These are phyloP conservation scores for Angophora floribunda DNA, from an alignment of 345 rosid species.

Conservation along the genomic window DNA sequence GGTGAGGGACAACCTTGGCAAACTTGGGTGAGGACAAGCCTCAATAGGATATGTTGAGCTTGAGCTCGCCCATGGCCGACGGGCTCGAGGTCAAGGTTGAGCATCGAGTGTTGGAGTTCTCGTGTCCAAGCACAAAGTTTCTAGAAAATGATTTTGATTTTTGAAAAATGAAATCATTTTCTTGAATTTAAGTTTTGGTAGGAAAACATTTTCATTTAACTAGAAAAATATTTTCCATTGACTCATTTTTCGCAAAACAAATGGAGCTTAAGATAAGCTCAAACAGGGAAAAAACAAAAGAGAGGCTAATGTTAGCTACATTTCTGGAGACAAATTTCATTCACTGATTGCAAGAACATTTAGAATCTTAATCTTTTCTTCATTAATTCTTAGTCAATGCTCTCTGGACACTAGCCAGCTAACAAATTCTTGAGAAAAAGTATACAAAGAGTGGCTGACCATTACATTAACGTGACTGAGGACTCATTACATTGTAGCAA, in stretches of 20 bases:
- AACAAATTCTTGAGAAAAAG: background rate
- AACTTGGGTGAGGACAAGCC: background rate
- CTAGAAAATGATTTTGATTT: too few relatives aligned
- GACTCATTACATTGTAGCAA: background rate
- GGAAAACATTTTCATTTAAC: too few relatives aligned
- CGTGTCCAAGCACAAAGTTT: background rate
- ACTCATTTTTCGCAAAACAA: too few relatives aligned
- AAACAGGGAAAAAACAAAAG: background rate
- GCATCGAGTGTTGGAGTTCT: background rate
- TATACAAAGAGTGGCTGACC: background rate
- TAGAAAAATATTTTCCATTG: too few relatives aligned
- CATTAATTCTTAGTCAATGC: background rate
- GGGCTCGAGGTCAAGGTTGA: background rate
- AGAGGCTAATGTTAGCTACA: background rate
- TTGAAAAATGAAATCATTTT: too few relatives aligned
- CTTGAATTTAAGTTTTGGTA: too few relatives aligned
- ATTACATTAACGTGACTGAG: background rate
- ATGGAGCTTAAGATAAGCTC: background rate
- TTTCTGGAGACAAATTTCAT: background rate
- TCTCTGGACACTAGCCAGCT: background rate
- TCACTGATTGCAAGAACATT: background rate
- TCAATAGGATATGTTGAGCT: fast-evolving
- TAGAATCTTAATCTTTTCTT: background rate
- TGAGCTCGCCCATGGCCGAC: background rate
- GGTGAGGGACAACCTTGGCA: background rate